Percentiles rank a stretch among this genome's conserved stretches.
Conservation (phyloP, 139 green algal genomes). For the Dunaliella primolecta region DNA sequence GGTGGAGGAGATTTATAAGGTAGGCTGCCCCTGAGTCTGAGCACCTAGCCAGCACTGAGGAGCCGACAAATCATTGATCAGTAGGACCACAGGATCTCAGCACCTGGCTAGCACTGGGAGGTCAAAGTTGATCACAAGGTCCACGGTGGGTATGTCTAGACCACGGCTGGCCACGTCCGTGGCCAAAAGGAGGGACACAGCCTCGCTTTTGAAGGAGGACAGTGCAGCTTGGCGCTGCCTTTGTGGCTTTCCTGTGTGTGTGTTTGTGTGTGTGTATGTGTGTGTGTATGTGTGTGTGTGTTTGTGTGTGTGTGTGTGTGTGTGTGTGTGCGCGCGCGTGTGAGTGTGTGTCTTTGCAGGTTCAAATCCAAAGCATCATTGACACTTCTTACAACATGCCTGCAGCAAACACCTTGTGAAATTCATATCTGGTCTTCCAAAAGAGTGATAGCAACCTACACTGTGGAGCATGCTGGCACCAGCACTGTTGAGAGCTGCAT, state of each 20-base stretch:
- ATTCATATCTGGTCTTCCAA: no score
- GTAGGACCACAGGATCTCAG: neutral
- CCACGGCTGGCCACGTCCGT: constrained; percentile 90
- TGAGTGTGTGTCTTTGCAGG: neutral
- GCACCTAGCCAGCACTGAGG: no score
- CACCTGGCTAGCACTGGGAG: constrained; percentile 59
- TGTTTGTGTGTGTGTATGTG: neutral
- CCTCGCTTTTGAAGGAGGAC: constrained; percentile 65
- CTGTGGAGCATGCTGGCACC: no score
- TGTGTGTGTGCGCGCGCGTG: neutral
- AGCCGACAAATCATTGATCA: no score
- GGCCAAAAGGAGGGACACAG: constrained; percentile 71
- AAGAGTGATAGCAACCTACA: no score
- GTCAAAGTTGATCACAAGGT: constrained; percentile 95
- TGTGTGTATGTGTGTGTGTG: neutral
- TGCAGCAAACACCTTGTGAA: no score
- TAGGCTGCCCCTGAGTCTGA: no score
- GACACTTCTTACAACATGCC: no score
- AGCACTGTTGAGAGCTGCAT: no score
- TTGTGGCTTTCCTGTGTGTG: constrained; percentile 59
- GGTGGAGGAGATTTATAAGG: constrained; percentile 77
- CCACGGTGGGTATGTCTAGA: constrained; percentile 93
- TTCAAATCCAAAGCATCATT: neutral
- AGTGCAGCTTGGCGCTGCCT: constrained; percentile 73
- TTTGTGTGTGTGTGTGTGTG: neutral